Evolutionary conservation across 2,329 filamentous ascomycete genomes (phyloP), one percentile per base, ranked within the genome.

Genomic region (Scytalidium sp.): DNA sequence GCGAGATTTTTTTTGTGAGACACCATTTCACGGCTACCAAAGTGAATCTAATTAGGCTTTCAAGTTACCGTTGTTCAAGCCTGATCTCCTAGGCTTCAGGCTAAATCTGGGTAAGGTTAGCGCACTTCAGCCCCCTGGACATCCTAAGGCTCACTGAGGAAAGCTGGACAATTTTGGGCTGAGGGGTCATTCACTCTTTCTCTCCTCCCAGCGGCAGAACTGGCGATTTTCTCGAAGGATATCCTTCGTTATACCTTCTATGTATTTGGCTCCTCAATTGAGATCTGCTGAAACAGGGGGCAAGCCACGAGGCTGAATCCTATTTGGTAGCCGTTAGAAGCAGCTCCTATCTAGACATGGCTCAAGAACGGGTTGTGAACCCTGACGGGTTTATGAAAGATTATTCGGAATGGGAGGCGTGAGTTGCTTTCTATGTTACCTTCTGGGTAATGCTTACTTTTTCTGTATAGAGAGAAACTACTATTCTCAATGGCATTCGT

Each of bases 401-500:
- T 4, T 36, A 36, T n/a, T 36, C 32, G 13, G 32, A 36, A 5
- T 36, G 32, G 32, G 32, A 36, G 15, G 32, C 32, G 32, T 36
- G 5, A 36, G 32, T 36, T 15, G 17, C n/a, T 7, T 36, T 36
- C 32, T 36, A 15, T 36, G 15, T n/a, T n/a, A 10, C 15, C 23
- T 7, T 41, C 11, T 3, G 22, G 41, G 47, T 22, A 49, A 21
- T 50, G 25, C 54, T 60, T 36, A 58, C 23, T 19, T 17, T 27
- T 11, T 21, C 3, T 43, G 32, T 32, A 19, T 29, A 64, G 62
- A 10, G 51, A 53, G 29, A 53, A 48, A 40, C 51, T 60, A 10
- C 46, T 62, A 23, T 53, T 57, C 41, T 27, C 50, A 17, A 47
- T 56, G 41, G 56, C 57, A 9, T 41, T 51, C 9, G 56, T 46